Evolutionary conservation across 1,284 basidiomycete genomes (phyloP).

Genomic region (Sporisorium graminicola): DNA sequence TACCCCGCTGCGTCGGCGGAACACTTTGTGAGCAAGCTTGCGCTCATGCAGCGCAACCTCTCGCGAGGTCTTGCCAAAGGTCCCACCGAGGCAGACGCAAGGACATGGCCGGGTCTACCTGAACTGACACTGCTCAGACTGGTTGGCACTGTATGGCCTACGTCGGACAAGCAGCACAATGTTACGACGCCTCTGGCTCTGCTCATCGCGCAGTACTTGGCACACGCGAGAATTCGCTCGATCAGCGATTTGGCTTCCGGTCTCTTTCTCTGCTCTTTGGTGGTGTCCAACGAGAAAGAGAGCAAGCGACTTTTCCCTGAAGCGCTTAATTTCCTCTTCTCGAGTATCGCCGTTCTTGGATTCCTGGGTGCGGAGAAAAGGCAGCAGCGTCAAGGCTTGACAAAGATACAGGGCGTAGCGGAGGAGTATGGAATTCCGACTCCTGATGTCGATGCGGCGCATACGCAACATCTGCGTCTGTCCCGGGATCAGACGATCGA

Average conservation of each 20-base stretch:
- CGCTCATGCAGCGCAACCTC: conserved; percentile 94
- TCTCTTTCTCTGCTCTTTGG: conserved; percentile 87
- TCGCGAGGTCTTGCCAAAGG: conserved; percentile 84
- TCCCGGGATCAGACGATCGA: conserved; percentile 15
- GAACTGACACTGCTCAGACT: conserved; percentile 87
- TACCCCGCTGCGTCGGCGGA: conserved; percentile 86
- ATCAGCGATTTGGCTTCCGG: conserved; percentile 84
- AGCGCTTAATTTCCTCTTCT: conserved; percentile 83
- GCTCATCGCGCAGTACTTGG: conserved; percentile 91
- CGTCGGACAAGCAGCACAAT: conserved; percentile 91
- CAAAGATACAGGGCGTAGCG: conserved; percentile 48
- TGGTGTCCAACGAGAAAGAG: conserved; percentile 79
- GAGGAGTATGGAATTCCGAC: conserved; percentile 65
- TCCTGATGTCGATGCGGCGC: conserved; percentile 56
- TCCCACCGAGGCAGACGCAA: conserved; percentile 76
- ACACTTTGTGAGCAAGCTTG: conserved; percentile 84
- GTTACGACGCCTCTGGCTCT: conserved; percentile 88
- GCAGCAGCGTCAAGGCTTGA: conserved; percentile 21
- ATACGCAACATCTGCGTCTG: conserved; percentile 44
- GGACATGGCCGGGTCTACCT: conserved; percentile 87
- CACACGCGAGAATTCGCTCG: conserved; percentile 82
- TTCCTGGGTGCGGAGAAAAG: conserved; percentile 65
- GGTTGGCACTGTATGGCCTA: conserved; percentile 87
- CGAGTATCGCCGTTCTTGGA: conserved; percentile 79
- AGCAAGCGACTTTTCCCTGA: conserved; percentile 93